Percentiles rank a stretch among this genome's conserved stretches.
Evolutionary conservation across 495 filamentous ascomycete genomes (phyloP).

Genomic region (Cudoniella acicularis): DNA sequence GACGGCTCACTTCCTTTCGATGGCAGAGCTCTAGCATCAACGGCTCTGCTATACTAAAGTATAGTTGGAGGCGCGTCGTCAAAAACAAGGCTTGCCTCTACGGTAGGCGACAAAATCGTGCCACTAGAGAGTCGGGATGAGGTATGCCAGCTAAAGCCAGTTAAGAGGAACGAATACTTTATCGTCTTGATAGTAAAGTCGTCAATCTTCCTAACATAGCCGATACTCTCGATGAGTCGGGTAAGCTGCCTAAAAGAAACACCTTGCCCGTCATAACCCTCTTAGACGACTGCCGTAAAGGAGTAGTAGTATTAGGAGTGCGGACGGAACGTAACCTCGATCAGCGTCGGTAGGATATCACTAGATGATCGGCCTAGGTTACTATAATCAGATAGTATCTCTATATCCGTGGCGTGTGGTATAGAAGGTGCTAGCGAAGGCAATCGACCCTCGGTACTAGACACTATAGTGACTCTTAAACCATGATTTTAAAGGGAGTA

Average conservation of each 20-base stretch:
- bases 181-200: constrained; percentile 15
- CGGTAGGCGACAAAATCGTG: constrained; percentile 6
- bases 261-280: constrained; percentile 47
- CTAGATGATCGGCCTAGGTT: constrained; percentile 8
- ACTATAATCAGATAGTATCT: neutral
- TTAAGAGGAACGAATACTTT: constrained; percentile 14
- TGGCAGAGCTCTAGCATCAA: neutral
- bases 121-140: constrained; percentile 13
- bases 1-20: neutral
- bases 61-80: neutral
- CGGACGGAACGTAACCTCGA: constrained; percentile 7
- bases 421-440: constrained; percentile 11
- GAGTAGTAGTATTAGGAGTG: constrained; percentile 27
- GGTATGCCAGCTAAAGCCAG: constrained; percentile 10
- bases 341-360: constrained; percentile 1
- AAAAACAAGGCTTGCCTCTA: constrained; percentile 5
- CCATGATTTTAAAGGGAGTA: too few species aligned
- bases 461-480: too few species aligned
- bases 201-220: neutral
- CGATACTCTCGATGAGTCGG: constrained; percentile 10
- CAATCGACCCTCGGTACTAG: too few species aligned
- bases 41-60: constrained; percentile 10
- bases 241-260: constrained; percentile 17
- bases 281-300: constrained; percentile 48
- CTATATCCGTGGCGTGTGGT: constrained; percentile 7